phyloP scores from a whole-genome alignment of 257 asterid genomes.

The Mentha longifolia region DNA sequence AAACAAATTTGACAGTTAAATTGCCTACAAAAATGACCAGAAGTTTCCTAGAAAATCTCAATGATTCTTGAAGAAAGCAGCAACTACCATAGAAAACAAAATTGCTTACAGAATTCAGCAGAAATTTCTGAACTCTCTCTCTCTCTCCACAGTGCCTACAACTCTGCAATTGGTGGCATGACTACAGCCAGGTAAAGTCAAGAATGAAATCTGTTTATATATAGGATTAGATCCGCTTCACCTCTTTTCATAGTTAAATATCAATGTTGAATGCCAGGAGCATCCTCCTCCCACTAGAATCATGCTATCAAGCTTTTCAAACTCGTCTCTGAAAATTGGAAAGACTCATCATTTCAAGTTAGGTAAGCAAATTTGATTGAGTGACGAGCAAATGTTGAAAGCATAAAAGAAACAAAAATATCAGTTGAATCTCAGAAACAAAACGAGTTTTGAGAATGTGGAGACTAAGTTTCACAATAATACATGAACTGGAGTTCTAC shows the following conservation, averaged over 20 bases:
- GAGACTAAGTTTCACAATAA: background rate
- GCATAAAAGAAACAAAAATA: background rate
- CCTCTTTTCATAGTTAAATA: constrained; percentile 4
- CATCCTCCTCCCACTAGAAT: background rate
- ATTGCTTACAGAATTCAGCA: background rate
- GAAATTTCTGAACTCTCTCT: background rate
- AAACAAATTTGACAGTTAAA: background rate
- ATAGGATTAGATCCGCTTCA: background rate
- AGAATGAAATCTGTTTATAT: background rate
- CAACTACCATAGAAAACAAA: background rate
- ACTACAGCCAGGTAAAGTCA: constrained; percentile 4
- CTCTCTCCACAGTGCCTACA: background rate
- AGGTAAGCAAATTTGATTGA: background rate
- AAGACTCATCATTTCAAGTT: background rate
- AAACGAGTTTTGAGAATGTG: background rate
- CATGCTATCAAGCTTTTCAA: constrained; percentile 3
- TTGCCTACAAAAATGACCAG: too few relatives aligned
- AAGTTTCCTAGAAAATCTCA: background rate
- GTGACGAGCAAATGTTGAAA: background rate
- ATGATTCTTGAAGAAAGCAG: background rate
- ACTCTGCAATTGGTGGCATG: background rate
- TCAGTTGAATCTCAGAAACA: background rate
- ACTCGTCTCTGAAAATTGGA: background rate
- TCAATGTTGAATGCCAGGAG: background rate
- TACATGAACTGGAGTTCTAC: background rate